Conservation (phyloP, 2,329 filamentous ascomycete species). For the Aspergillus chevalieri region DNA sequence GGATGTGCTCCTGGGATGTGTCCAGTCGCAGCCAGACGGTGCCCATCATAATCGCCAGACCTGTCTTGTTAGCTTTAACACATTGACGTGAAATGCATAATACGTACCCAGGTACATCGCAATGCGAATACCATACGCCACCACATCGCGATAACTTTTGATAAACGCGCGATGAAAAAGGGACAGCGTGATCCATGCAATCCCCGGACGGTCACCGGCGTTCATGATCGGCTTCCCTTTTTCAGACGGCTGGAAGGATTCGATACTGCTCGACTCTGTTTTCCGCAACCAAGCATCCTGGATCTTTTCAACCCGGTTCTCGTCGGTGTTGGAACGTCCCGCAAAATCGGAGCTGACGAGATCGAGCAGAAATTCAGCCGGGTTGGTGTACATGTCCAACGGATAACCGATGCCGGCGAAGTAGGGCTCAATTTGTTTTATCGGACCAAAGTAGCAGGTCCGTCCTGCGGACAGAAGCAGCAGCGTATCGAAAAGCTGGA, state of each 20-base stretch:
- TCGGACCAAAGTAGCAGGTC: constrained; percentile 66
- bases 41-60: constrained; percentile 77
- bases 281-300: constrained; percentile 53
- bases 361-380: constrained; percentile 74
- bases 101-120: constrained; percentile 66
- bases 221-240: constrained; percentile 19
- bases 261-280: constrained; percentile 16
- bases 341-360: constrained; percentile 72
- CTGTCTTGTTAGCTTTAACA: constrained; percentile 21
- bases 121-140: constrained; percentile 76
- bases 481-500: constrained; percentile 73
- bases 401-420: constrained; percentile 56
- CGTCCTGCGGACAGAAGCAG: constrained; percentile 65
- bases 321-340: constrained; percentile 42
- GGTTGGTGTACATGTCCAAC: constrained; percentile 66
- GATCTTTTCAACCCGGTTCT: constrained; percentile 48
- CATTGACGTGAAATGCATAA: background rate
- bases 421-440: constrained; percentile 54
- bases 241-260: constrained; percentile 10
- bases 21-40: constrained; percentile 75
- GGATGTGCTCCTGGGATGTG: constrained; percentile 65
- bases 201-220: constrained; percentile 35
- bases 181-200: constrained; percentile 51
- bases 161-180: constrained; percentile 73
- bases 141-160: constrained; percentile 76